Evolutionary conservation across 352 stramenopile species (phyloP).

Genomic region (Globisporangium recalcitrans): DNA sequence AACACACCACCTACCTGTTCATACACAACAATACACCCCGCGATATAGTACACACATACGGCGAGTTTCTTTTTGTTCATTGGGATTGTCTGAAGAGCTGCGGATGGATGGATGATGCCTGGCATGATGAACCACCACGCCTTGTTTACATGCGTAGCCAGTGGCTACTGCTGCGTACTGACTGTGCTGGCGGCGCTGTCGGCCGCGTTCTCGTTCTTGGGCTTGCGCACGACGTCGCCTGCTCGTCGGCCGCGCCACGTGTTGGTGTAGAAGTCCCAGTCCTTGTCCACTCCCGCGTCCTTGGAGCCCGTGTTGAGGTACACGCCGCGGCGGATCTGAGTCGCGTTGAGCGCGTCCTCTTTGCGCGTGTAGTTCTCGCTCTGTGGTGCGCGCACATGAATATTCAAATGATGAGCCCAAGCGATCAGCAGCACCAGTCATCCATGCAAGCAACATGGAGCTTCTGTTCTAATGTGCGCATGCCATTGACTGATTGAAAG

Average conservation of each 20-base stretch:
- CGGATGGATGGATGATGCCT: neutral
- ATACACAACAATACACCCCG: constrained; percentile 2
- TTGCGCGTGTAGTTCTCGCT: constrained; percentile 52
- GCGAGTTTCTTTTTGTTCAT: neutral
- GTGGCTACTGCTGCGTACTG: constrained; percentile 1
- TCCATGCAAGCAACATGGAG: too few relatives aligned
- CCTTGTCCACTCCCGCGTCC: constrained; percentile 73
- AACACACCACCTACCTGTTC: constrained; percentile 1
- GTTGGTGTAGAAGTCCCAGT: constrained; percentile 75
- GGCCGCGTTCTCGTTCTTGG: constrained; percentile 13
- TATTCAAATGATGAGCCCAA: neutral
- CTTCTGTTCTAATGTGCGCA: neutral
- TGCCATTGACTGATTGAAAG: neutral
- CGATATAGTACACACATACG: neutral
- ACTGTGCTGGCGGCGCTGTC: neutral
- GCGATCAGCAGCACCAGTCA: neutral
- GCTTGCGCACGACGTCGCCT: constrained; percentile 17
- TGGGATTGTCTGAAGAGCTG: neutral
- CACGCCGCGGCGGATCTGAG: constrained; percentile 69
- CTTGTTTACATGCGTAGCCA: constrained; percentile 10
- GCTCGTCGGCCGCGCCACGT: constrained; percentile 53
- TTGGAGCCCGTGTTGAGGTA: constrained; percentile 80
- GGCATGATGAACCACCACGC: neutral
- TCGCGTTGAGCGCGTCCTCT: constrained; percentile 55
- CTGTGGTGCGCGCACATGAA: constrained; percentile 16